A percentile compares a stretch with the other conserved stretches of the same genome.
Evolutionary conservation across 1,284 basidiomycete species (phyloP).

Genomic region (Pseudozyma pruni): DNA sequence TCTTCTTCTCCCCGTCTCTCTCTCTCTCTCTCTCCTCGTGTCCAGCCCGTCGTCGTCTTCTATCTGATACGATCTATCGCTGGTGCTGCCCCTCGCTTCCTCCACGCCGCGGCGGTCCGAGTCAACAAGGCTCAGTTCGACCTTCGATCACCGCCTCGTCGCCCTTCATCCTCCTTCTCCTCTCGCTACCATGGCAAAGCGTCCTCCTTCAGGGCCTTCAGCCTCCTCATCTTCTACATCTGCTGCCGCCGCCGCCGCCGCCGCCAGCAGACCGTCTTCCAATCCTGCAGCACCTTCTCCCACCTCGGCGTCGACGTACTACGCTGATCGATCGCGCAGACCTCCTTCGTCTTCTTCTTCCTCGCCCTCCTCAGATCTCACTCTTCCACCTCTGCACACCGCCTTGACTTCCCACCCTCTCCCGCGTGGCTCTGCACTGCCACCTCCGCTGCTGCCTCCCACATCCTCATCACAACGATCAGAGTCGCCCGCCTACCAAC

Average conservation of each 20-base stretch:
- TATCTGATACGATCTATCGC: neutral
- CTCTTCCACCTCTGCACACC: conserved; percentile 32
- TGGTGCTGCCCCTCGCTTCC: neutral
- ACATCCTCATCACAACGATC: conserved; percentile 5
- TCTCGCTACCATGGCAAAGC: conserved; percentile 23
- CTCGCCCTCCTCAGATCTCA: conserved; percentile 15
- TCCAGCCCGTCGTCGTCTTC: neutral
- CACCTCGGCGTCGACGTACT: conserved; percentile 1
- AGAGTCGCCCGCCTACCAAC: conserved; percentile 5
- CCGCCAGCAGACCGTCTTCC: conserved; percentile 9
- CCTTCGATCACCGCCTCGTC: neutral
- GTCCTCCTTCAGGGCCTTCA: conserved; percentile 12
- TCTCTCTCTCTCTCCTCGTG: neutral
- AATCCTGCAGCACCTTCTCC: neutral
- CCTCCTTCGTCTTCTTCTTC: conserved; percentile 15
- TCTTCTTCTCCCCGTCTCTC: neutral
- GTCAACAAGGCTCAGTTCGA: neutral
- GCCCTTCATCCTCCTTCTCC: neutral
- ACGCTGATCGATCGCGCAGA: neutral
- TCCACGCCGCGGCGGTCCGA: neutral
- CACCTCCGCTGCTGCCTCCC: conserved; percentile 27
- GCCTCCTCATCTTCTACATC: conserved; percentile 7
- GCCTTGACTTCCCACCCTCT: conserved; percentile 15
- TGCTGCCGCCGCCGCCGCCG: no score
- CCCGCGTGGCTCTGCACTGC: conserved; percentile 18